A percentile compares a stretch with the other conserved stretches of the same genome.
These are phyloP conservation scores for Penicillium psychrosexuale DNA, from an alignment of 2,329 filamentous ascomycete genomes.

Conservation along the genomic window DNA sequence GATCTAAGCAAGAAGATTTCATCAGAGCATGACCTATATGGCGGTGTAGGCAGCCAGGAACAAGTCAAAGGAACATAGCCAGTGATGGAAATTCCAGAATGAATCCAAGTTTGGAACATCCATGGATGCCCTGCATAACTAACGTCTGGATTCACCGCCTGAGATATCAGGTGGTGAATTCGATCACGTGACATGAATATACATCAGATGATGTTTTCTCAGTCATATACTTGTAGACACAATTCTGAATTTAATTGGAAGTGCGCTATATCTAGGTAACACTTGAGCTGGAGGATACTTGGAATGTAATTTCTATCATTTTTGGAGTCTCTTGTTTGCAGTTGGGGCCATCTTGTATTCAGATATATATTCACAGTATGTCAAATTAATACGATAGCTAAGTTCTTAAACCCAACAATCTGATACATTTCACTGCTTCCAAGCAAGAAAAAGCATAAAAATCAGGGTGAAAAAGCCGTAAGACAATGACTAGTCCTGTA, in stretches of 20 bases:
- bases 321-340: too few species aligned
- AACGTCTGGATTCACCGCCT: constrained; percentile 7
- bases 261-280: fast-evolving
- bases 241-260: too few species aligned
- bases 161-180: neutral
- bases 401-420: too few species aligned
- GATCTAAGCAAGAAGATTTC: neutral
- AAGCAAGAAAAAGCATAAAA: fast-evolving
- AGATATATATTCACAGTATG: neutral
- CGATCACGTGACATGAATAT: neutral
- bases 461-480: neutral
- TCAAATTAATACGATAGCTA: neutral
- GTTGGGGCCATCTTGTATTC: too few species aligned
- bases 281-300: too few species aligned
- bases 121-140: constrained; percentile 5
- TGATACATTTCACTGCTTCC: neutral
- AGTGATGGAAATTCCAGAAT: constrained; percentile 2
- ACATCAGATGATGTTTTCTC: too few species aligned
- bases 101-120: neutral
- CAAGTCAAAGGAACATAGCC: neutral
- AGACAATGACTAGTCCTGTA: neutral
- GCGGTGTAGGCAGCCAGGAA: neutral
- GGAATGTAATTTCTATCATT: too few species aligned
- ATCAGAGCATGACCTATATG: neutral
- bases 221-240: neutral